Conservation (phyloP, 2,329 filamentous ascomycete genomes). For the Diaporthe batatas region DNA sequence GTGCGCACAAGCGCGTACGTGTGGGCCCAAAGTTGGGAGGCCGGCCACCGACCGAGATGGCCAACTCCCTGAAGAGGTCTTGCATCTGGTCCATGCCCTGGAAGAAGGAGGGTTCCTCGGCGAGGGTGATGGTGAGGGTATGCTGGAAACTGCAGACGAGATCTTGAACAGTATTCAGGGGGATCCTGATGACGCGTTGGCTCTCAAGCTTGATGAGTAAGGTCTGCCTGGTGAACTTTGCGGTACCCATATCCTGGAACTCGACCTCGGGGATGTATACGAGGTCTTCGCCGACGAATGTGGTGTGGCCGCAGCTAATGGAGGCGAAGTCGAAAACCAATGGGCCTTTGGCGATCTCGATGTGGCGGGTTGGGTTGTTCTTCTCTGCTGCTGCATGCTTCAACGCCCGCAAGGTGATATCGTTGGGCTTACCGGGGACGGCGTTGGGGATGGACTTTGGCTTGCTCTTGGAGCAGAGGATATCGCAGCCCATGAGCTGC, state of each 20-base stretch:
- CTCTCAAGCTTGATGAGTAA: slow-evolving; percentile 56
- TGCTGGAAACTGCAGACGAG: slow-evolving; percentile 54
- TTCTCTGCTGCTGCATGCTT: slow-evolving; percentile 43
- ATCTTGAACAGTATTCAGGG: slow-evolving; percentile 62
- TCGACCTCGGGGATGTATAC: slow-evolving; percentile 59
- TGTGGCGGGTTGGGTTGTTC: slow-evolving; percentile 14
- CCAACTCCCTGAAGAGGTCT: slow-evolving; percentile 32
- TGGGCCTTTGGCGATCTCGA: slow-evolving; percentile 30
- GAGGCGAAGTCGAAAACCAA: slow-evolving; percentile 35
- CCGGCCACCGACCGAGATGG: slow-evolving; percentile 36
- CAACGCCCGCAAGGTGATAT: slow-evolving; percentile 44
- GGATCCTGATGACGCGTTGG: slow-evolving; percentile 59
- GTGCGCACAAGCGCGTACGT: slow-evolving; percentile 48
- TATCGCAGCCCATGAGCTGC: slow-evolving; percentile 45
- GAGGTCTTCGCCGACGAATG: slow-evolving; percentile 54
- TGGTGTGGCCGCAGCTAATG: slow-evolving; percentile 60
- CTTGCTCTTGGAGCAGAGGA: slow-evolving; percentile 49
- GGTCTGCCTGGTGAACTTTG: slow-evolving; percentile 58
- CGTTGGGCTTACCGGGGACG: slow-evolving; percentile 23
- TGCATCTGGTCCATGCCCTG: neutral
- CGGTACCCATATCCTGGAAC: slow-evolving; percentile 52
- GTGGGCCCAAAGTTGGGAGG: slow-evolving; percentile 39
- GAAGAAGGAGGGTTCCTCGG: slow-evolving; percentile 61
- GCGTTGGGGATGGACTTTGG: neutral
- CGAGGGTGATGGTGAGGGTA: slow-evolving; percentile 64